Evolutionary conservation across 208 protist genomes (phyloP).

Genomic region (Crithidia brevicula): DNA sequence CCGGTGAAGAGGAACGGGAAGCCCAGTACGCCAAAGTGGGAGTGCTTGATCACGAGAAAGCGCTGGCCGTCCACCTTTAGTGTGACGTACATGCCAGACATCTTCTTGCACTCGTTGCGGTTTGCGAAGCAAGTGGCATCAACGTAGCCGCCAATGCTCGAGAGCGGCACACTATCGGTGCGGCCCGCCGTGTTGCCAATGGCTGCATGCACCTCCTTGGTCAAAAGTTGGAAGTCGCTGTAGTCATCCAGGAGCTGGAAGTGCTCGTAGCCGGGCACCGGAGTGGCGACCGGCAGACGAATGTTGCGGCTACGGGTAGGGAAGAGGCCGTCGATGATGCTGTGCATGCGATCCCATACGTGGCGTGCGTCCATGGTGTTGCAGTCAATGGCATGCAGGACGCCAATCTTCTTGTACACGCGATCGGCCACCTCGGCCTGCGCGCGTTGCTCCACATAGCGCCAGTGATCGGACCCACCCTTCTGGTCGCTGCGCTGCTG

Average conservation of each 20-base stretch:
- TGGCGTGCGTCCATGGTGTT: conserved; percentile 41
- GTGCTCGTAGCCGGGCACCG: conserved; percentile 27
- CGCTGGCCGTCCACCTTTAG: conserved; percentile 84
- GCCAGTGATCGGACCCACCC: conserved; percentile 45
- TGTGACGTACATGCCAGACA: conserved; percentile 70
- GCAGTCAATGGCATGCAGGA: conserved; percentile 56
- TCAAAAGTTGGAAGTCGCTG: conserved; percentile 59
- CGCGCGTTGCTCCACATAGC: conserved; percentile 73
- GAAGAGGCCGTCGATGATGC: conserved; percentile 54
- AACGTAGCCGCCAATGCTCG: conserved; percentile 75
- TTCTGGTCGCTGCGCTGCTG: conserved; percentile 62
- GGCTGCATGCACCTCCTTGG: conserved; percentile 56
- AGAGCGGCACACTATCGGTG: conserved; percentile 74
- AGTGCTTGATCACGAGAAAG: conserved; percentile 78
- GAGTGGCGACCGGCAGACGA: conserved; percentile 27
- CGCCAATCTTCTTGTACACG: conserved; percentile 66
- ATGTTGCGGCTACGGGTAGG: conserved; percentile 33
- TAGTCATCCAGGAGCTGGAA: conserved; percentile 64
- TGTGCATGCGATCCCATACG: conserved; percentile 50
- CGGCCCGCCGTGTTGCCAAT: conserved; percentile 69
- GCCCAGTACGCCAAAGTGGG: conserved; percentile 66
- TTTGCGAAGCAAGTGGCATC: conserved; percentile 63
- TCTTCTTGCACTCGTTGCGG: conserved; percentile 29
- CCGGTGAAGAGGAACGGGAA: conserved; percentile 75
- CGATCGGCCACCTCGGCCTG: conserved; percentile 60